phyloP scores from a whole-genome alignment of 768 basidiomycete genomes.

The Tricholoma flavovirens region DNA sequence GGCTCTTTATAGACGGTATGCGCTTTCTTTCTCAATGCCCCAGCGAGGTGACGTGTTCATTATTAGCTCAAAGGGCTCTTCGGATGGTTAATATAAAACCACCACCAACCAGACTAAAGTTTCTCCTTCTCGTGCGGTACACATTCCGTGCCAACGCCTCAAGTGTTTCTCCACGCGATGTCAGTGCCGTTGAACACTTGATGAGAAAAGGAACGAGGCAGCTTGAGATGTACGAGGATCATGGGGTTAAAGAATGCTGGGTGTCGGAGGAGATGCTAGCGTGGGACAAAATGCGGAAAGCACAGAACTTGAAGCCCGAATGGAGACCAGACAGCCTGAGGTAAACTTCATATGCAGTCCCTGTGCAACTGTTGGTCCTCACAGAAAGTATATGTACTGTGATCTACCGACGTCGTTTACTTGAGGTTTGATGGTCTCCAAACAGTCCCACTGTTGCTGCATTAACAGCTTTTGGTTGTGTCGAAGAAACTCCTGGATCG shows the following conservation, averaged over 20 bases:
- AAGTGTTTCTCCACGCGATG: slow-evolving; percentile 56
- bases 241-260: slow-evolving; percentile 67
- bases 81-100: slow-evolving; percentile 74
- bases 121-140: slow-evolving; percentile 62
- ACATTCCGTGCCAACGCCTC: slow-evolving; percentile 62
- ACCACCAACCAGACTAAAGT: slow-evolving; percentile 49
- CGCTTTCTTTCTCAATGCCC: neutral
- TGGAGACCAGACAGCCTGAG: neutral
- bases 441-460: slow-evolving; percentile 21
- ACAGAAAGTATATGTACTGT: neutral
- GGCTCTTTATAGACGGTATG: slow-evolving; percentile 39
- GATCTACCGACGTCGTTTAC: neutral
- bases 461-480: slow-evolving; percentile 11
- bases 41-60: neutral
- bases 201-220: slow-evolving; percentile 65
- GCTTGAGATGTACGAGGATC: slow-evolving; percentile 63
- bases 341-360: neutral
- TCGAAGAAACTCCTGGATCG: neutral
- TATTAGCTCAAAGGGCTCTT: slow-evolving; percentile 47
- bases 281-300: slow-evolving; percentile 44
- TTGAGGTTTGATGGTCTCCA: slow-evolving; percentile 6
- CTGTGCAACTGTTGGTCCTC: no score
- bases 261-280: slow-evolving; percentile 64
- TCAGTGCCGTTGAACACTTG: slow-evolving; percentile 69
- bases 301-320: neutral